These are phyloP conservation scores for Protomyces arabidopsidicola DNA, from an alignment of 1,139 yeast genomes.

Conservation along the genomic window DNA sequence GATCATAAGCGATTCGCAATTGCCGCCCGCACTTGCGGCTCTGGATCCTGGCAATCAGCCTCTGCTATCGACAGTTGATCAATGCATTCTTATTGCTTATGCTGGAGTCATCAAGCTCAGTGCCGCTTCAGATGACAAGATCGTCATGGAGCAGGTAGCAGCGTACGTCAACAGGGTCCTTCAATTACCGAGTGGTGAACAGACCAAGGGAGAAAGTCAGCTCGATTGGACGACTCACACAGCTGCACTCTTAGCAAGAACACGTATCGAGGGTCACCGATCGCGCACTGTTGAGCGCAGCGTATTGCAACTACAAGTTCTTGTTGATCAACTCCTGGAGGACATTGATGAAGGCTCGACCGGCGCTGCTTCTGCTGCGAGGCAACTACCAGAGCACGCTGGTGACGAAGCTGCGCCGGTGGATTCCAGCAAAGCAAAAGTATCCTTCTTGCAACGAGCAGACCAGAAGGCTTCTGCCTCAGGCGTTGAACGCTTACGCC, in stretches of 20 bases:
- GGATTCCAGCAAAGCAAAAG: neutral
- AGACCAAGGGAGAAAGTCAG: neutral
- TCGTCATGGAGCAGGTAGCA: slow-evolving; percentile 75
- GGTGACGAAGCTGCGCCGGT: slow-evolving; percentile 39
- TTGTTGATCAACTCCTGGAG: slow-evolving; percentile 83
- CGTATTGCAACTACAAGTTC: slow-evolving; percentile 81
- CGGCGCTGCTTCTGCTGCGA: slow-evolving; percentile 36
- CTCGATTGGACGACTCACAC: slow-evolving; percentile 73
- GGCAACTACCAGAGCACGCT: slow-evolving; percentile 51
- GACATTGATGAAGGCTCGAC: slow-evolving; percentile 43
- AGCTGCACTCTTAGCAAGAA: slow-evolving; percentile 85
- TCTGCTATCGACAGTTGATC: slow-evolving; percentile 62
- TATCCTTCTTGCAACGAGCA: slow-evolving; percentile 16
- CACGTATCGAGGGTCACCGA: slow-evolving; percentile 70
- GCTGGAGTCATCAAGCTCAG: slow-evolving; percentile 56
- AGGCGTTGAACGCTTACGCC: slow-evolving; percentile 56
- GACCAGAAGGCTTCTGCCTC: slow-evolving; percentile 35
- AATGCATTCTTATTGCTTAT: slow-evolving; percentile 64
- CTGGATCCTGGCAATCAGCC: slow-evolving; percentile 82
- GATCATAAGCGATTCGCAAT: slow-evolving; percentile 43
- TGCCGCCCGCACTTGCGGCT: slow-evolving; percentile 53
- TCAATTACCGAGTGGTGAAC: slow-evolving; percentile 36
- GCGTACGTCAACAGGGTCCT: slow-evolving; percentile 72
- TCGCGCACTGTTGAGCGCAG: slow-evolving; percentile 92
- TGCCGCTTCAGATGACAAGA: slow-evolving; percentile 41